phyloP scores from a whole-genome alignment of 2,329 filamentous ascomycete species.

The Apiospora hydei region DNA sequence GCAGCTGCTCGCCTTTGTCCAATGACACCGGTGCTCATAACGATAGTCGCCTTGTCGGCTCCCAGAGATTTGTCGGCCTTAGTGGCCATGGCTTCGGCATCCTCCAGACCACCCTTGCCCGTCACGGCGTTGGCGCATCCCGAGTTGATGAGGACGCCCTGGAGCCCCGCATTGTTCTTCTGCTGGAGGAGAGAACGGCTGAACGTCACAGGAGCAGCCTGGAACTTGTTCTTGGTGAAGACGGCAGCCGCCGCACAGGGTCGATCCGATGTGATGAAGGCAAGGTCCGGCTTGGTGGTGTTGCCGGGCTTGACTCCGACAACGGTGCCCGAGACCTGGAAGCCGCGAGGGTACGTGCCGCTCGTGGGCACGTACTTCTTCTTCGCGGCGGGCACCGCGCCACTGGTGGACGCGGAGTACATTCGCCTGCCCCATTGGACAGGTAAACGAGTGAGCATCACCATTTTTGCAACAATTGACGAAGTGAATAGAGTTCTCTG shows the following conservation, averaged over 20 bases:
- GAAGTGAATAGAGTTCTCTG: neutral
- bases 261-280: conserved; percentile 83
- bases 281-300: conserved; percentile 89
- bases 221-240: conserved; percentile 98
- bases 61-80: conserved; percentile 73
- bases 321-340: conserved; percentile 84
- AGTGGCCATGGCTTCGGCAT: conserved; percentile 84
- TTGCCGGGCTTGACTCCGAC: conserved; percentile 95
- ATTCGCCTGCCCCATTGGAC: conserved; percentile 29
- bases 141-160: conserved; percentile 89
- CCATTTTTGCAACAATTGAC: conserved; percentile 22
- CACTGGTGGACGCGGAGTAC: conserved; percentile 67
- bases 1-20: conserved; percentile 73
- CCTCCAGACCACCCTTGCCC: conserved; percentile 85
- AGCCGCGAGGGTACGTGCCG: conserved; percentile 90
- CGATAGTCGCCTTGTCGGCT: conserved; percentile 70
- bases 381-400: conserved; percentile 77
- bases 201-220: conserved; percentile 92
- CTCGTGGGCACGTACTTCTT: conserved; percentile 86
- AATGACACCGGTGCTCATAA: conserved; percentile 99
- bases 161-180: conserved; percentile 72
- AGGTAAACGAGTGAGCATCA: conserved; percentile 25
- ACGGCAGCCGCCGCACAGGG: conserved; percentile 90
- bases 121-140: conserved; percentile 98
- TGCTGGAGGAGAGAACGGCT: conserved; percentile 75